Evolutionary conservation across 345 rosid species (phyloP).

Genomic region (Lumnitzera racemosa): DNA sequence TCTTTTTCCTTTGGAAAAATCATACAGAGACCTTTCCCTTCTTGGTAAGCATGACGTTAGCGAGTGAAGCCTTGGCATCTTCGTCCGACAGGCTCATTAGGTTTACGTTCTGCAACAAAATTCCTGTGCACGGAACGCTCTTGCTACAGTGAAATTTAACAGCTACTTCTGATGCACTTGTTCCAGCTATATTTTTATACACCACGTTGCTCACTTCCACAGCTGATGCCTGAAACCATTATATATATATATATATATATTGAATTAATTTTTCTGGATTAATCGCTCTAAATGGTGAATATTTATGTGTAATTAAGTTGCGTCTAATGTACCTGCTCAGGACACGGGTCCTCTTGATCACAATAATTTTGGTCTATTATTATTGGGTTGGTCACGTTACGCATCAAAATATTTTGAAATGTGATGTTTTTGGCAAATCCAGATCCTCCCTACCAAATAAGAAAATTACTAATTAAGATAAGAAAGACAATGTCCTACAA

Average conservation of each 20-base stretch:
- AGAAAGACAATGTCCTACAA: no score
- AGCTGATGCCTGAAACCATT: constrained; percentile 18
- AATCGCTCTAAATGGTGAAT: background rate
- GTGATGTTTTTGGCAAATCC: constrained; percentile 17
- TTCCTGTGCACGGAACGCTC: constrained; percentile 18
- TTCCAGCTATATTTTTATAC: constrained; percentile 24
- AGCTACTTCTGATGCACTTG: constrained; percentile 25
- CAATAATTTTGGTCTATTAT: constrained; percentile 23
- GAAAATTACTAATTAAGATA: no score
- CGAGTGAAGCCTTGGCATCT: constrained; percentile 4
- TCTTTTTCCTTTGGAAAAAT: no score
- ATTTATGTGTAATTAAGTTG: no score
- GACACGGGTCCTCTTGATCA: constrained; percentile 7
- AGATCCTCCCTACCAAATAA: constrained; percentile 18
- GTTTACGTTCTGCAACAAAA: constrained; percentile 10
- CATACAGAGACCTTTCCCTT: no score
- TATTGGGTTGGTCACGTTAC: constrained; percentile 21
- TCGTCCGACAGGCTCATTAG: constrained; percentile 5
- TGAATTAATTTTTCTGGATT: background rate
- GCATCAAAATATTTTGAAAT: constrained; percentile 15
- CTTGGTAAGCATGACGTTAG: constrained; percentile 3
- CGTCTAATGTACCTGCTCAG: constrained; percentile 9
- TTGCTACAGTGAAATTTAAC: constrained; percentile 22
- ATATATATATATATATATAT: no score
- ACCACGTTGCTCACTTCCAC: constrained; percentile 22